These are phyloP conservation scores for Dicorynia guianensis DNA, from an alignment of 306 rosid species.

Conservation along the genomic window DNA sequence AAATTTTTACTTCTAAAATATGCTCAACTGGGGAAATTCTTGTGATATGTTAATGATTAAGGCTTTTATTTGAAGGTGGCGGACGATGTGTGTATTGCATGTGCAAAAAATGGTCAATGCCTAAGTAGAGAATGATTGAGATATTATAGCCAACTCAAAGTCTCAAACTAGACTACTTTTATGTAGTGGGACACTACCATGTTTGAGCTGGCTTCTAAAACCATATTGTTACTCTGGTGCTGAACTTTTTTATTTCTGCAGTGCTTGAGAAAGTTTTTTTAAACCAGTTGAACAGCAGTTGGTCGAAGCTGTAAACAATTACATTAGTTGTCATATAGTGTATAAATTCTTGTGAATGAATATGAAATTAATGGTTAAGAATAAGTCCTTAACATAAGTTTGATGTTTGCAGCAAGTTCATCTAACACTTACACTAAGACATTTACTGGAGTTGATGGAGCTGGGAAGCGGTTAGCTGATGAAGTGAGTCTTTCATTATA, in stretches of 20 bases:
- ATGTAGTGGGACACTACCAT: constrained; percentile 5
- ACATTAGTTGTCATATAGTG: constrained; percentile 8
- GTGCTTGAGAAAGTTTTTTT: constrained; percentile 30
- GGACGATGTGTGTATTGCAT: not conserved
- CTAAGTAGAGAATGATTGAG: not conserved
- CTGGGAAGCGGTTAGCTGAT: constrained; percentile 91
- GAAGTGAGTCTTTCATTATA: constrained; percentile 69
- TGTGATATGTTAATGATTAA: not conserved
- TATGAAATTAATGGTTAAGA: constrained; percentile 26
- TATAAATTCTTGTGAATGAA: constrained; percentile 34
- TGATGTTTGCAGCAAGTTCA: constrained; percentile 80
- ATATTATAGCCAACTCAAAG: constrained; percentile 30
- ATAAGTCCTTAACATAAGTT: constrained; percentile 37
- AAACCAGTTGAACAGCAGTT: constrained; percentile 22
- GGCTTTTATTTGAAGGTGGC: not conserved
- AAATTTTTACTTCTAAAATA: not conserved
- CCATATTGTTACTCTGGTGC: constrained; percentile 13
- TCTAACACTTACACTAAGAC: constrained; percentile 83
- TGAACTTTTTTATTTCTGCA: constrained; percentile 18
- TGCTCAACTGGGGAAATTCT: constrained; percentile 3
- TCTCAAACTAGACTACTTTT: constrained; percentile 23
- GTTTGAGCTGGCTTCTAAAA: constrained; percentile 36
- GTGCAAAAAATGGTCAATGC: not conserved
- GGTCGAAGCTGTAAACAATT: constrained; percentile 32
- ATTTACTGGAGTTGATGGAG: constrained; percentile 93